Percentiles rank a stretch among this genome's conserved stretches.
Evolutionary conservation across 2,329 filamentous ascomycete genomes (phyloP).

Genomic region (Sclerotinia minor): DNA sequence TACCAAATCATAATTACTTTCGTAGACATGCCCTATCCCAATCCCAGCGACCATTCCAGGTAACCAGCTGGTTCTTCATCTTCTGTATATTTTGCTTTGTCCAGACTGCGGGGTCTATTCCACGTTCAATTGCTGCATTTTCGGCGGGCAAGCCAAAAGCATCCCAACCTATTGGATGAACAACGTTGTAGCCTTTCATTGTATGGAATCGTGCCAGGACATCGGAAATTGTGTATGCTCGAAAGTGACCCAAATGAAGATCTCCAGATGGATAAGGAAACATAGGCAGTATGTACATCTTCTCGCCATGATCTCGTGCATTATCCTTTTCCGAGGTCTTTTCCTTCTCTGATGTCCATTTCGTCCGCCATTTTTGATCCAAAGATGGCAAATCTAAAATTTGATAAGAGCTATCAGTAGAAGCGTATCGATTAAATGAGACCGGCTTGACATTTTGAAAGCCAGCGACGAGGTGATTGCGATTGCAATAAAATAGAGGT

Average conservation of each 20-base stretch:
- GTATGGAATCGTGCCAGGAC: slow-evolving; percentile 74
- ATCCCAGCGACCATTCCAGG: slow-evolving; percentile 81
- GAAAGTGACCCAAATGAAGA: slow-evolving; percentile 82
- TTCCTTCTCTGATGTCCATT: slow-evolving; percentile 29
- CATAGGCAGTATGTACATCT: slow-evolving; percentile 80
- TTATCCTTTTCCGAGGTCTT: neutral
- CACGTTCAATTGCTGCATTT: slow-evolving; percentile 84
- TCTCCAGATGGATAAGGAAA: slow-evolving; percentile 89
- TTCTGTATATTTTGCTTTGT: slow-evolving; percentile 75
- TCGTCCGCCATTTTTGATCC: slow-evolving; percentile 38
- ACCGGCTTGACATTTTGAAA: neutral
- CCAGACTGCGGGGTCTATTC: slow-evolving; percentile 76
- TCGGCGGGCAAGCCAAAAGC: slow-evolving; percentile 88
- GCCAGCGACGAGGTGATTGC: neutral
- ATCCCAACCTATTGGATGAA: slow-evolving; percentile 95
- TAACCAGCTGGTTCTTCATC: slow-evolving; percentile 79
- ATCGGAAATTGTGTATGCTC: slow-evolving; percentile 89
- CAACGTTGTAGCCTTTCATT: slow-evolving; percentile 71
- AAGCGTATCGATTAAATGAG: neutral
- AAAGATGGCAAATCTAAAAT: slow-evolving; percentile 32
- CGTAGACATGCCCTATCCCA: slow-evolving; percentile 71
- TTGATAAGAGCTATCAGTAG: neutral
- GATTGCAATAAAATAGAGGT: neutral
- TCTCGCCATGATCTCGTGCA: slow-evolving; percentile 28
- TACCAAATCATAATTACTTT: slow-evolving; percentile 4